Evolutionary conservation across 805 yeast species (phyloP).

Genomic region (Candida manassasensis): DNA sequence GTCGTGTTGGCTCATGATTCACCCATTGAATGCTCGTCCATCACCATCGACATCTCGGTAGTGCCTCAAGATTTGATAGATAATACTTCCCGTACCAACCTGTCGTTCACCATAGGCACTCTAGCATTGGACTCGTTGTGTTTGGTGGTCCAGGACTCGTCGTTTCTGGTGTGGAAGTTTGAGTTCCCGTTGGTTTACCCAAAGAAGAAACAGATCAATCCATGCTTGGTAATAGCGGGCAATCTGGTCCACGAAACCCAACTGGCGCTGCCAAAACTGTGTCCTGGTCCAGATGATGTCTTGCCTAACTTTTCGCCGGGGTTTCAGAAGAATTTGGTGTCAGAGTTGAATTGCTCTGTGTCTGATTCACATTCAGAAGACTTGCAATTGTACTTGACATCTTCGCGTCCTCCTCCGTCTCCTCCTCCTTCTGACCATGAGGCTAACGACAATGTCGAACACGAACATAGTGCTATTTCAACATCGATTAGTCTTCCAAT

Average conservation of each 20-base stretch:
- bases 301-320: constrained; percentile 17
- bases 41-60: constrained; percentile 17
- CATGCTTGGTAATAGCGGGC: constrained; percentile 21
- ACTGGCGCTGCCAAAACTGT: constrained; percentile 4
- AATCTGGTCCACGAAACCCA: constrained; percentile 2
- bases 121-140: constrained; percentile 9
- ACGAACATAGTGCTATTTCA: not conserved
- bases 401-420: not conserved
- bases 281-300: not conserved
- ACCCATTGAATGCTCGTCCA: constrained; percentile 6
- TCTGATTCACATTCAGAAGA: not conserved
- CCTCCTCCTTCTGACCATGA: not conserved
- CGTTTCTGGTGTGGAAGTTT: constrained; percentile 25
- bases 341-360: not conserved
- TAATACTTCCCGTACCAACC: constrained; percentile 5
- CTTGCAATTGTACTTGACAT: not conserved
- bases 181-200: constrained; percentile 27
- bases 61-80: constrained; percentile 16
- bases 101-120: constrained; percentile 4
- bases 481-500: constrained; percentile 21
- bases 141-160: constrained; percentile 9
- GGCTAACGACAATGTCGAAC: not conserved
- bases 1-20: constrained; percentile 13
- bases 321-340: constrained; percentile 1
- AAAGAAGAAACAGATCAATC: constrained; percentile 21